These are phyloP conservation scores for Eutrema salsugineum DNA, from an alignment of 441 rosid genomes.

Conservation along the genomic window DNA sequence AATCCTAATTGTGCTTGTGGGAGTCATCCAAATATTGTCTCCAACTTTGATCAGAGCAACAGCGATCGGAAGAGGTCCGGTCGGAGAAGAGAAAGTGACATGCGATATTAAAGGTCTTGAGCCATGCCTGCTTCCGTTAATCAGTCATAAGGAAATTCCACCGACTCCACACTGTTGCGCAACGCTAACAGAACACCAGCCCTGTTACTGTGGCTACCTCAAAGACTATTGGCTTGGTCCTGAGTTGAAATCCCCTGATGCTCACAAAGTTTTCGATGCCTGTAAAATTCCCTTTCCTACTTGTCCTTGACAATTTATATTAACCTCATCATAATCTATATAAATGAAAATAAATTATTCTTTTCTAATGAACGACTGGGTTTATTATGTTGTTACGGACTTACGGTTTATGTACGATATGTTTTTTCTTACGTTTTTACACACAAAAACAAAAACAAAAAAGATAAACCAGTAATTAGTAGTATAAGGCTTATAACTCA, in stretches of 20 bases:
- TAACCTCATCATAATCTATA: too few relatives aligned
- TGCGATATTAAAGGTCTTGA: background rate
- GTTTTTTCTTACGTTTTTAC: too few relatives aligned
- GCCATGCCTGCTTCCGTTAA: background rate
- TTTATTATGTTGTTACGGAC: too few relatives aligned
- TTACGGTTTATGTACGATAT: too few relatives aligned
- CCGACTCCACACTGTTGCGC: slow-evolving; percentile 2
- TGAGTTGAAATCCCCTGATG: background rate
- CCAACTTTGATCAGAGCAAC: background rate
- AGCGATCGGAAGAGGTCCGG: background rate
- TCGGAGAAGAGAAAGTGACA: background rate
- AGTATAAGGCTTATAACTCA: too few relatives aligned
- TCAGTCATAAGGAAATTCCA: too few relatives aligned
- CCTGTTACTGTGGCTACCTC: background rate
- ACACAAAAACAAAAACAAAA: too few relatives aligned
- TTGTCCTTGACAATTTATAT: too few relatives aligned
- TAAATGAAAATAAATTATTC: too few relatives aligned
- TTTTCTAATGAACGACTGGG: too few relatives aligned
- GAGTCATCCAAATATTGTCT: background rate
- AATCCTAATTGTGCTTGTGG: background rate
- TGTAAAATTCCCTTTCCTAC: slow-evolving; percentile 6
- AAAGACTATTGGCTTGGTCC: background rate
- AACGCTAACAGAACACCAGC: background rate
- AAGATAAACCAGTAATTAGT: too few relatives aligned
- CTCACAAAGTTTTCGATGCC: background rate